Evolutionary conservation across 2,329 filamentous ascomycete genomes (phyloP).

Genomic region (Calonectria henricotiae): DNA sequence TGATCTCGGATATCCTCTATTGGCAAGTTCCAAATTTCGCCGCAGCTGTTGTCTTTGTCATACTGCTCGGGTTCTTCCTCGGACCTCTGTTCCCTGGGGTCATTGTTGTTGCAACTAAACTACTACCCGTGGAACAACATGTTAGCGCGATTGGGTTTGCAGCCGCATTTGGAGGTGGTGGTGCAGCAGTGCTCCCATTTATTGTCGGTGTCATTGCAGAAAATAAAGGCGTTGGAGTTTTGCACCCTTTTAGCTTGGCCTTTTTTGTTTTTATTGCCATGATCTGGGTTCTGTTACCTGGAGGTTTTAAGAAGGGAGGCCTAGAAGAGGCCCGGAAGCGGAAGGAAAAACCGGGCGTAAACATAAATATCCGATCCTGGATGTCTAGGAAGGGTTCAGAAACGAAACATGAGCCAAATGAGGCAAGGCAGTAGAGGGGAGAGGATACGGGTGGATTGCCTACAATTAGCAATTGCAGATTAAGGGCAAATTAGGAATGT

Average conservation of each 20-base stretch:
- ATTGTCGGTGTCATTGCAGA: conserved; percentile 1
- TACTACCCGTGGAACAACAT: neutral
- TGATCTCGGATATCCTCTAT: neutral
- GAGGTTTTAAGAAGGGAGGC: conserved; percentile 5
- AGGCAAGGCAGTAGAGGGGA: too few species aligned
- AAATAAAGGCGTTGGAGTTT: neutral
- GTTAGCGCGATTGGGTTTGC: conserved; percentile 11
- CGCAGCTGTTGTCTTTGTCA: conserved; percentile 10
- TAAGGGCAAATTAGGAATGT: too few species aligned
- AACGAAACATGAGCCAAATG: too few species aligned
- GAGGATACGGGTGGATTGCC: too few species aligned
- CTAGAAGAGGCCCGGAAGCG: neutral
- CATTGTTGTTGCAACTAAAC: neutral
- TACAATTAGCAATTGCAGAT: too few species aligned
- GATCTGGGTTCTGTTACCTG: neutral
- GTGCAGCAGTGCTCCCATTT: conserved; percentile 5
- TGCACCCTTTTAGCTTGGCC: conserved; percentile 9
- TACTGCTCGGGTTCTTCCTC: neutral
- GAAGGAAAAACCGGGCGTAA: neutral
- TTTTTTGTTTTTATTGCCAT: conserved; percentile 1
- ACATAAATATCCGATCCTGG: too few species aligned
- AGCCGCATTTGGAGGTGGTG: conserved; percentile 4
- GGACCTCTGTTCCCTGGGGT: neutral
- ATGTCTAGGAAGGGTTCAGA: too few species aligned
- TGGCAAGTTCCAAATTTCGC: conserved; percentile 4